phyloP scores from a whole-genome alignment of 345 rosid species.

The Boechera divaricarpa region DNA sequence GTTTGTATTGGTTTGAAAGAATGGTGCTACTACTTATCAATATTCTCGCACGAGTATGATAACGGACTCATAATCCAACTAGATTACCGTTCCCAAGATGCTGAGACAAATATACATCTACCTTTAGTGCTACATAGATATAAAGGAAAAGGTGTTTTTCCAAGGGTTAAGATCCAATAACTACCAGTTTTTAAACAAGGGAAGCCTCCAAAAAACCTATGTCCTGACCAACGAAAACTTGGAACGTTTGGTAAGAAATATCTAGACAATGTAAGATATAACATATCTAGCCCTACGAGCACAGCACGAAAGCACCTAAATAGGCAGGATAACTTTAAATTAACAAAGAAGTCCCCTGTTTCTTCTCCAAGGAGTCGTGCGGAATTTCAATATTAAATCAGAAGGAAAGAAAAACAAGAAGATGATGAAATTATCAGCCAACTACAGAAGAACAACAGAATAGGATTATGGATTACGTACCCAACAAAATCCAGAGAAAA shows the following conservation, averaged over 20 bases:
- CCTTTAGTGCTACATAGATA: not conserved
- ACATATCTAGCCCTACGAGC: not conserved
- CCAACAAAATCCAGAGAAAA: not conserved
- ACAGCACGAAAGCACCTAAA: not conserved
- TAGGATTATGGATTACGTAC: not conserved
- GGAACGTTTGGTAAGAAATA: not conserved
- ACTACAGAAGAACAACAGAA: not conserved
- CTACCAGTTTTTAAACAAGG: slow-evolving; percentile 1
- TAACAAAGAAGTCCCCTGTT: not conserved
- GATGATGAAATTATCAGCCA: not conserved
- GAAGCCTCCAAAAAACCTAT: slow-evolving; percentile 8
- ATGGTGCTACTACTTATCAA: not conserved
- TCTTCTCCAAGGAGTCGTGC: not conserved
- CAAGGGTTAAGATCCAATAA: not conserved
- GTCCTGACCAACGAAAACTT: not conserved
- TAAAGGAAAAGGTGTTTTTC: not conserved
- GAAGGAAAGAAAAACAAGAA: not conserved
- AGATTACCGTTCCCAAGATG: slow-evolving; percentile 4
- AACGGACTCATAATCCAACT: slow-evolving; percentile 10
- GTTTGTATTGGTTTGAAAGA: not conserved
- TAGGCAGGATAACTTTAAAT: not conserved
- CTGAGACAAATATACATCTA: slow-evolving; percentile 2
- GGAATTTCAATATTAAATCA: not conserved
- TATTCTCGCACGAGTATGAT: not conserved
- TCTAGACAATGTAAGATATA: not conserved